Evolutionary conservation across 1,284 basidiomycete genomes (phyloP), one percentile per base, ranked within the genome.

Genomic region (Cutaneotrichosporon cyanovorans): DNA sequence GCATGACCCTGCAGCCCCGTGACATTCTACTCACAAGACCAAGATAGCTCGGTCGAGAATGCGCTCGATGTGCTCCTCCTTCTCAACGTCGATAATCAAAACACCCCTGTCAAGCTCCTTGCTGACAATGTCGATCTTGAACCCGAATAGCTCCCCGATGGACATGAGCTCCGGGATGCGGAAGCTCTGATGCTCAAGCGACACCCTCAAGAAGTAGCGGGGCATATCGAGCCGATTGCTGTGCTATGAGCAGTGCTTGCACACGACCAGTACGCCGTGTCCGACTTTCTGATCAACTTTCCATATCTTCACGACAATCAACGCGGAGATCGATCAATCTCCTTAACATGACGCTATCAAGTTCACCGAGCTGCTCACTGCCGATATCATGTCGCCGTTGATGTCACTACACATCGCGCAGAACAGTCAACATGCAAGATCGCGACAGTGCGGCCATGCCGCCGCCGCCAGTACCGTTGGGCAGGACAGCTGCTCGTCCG

Each of bases 31-130:
- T 57, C 49, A 91, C 85, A 85, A 88, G 61, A 97, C 78, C 37
- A 91, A 71, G 33, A 93, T 83, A 58, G 87, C 88, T 56, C 93
- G 75, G 52, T 78, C 75, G 0, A 87, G 82, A 18, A 98, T 74
- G n/a, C 78, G 66, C 45, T 75, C 71, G 0, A 85, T 87, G 54
- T 92, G 80, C 35, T 83, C 80, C 57, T 89, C 87, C 21, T 75
- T 69, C 22, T 81, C 78, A 2, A 93, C 72, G 22, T 77, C 75
- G 23, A 92, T 67, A 33, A 87, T 70, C 76, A 90, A 81, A 66
- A 85, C 85, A 0, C 87, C 55, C 41, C 63, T 46, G 35, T 50
- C 42, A 19, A 49, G 42, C 40, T 69, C 63, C 44, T 61, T 46
- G 8, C 61, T 63, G 22, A 69, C 38, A 45, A 70, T 59, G 22